Evolutionary conservation across 164 flowering plant genomes (phyloP), one percentile per base, ranked within the genome.

Genomic region (Macadamia integrifolia): DNA sequence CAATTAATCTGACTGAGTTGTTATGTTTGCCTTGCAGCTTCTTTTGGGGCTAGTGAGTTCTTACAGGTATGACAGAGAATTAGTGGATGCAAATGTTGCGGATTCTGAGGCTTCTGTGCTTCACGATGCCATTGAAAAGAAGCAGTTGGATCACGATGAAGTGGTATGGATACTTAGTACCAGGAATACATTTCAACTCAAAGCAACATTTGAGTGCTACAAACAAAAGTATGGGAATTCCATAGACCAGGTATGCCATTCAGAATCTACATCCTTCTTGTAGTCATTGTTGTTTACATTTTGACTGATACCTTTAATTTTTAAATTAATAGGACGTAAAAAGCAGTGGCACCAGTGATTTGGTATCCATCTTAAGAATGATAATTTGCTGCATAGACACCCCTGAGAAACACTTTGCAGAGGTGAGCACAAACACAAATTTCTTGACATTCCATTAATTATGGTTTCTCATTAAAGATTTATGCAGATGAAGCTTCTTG

Each of bases 321-420:
- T 2, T 5, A 35, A 35, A 35, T 35, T 35, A 2, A 35, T 5
- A 91, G 95, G 91, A 80, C 60, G 80, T 89, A 49, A 75, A 76
- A 76, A 73, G 58, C 11, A 78, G 80, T 58, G 79, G 84, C 35
- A 74, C 73, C 7, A 77, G 84, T 1, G 80, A 86, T 55, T 65
- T 88, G 68, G 82, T 69, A 65, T 66, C 80, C 64, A 61, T 85
- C 8, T 60, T 91, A 77, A 77, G 48, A 70, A 61, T 79, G 60
- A 84, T 75, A 7, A 66, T 87, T 62, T 64, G 66, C 77, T 91
- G 97, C 83, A 77, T 89, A 28, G 86, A 84, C 13, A 49, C 78
- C 69, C 95, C 97, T 1, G 90, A 85, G 64, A 84, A 80, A 57
- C 88, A 89, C 79, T 91, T 88, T 57, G 93, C 93, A 11, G 77